Percentiles rank a stretch among this genome's conserved stretches.
Evolutionary conservation across 1,139 yeast genomes (phyloP).

Genomic region (Pichia sp.): DNA sequence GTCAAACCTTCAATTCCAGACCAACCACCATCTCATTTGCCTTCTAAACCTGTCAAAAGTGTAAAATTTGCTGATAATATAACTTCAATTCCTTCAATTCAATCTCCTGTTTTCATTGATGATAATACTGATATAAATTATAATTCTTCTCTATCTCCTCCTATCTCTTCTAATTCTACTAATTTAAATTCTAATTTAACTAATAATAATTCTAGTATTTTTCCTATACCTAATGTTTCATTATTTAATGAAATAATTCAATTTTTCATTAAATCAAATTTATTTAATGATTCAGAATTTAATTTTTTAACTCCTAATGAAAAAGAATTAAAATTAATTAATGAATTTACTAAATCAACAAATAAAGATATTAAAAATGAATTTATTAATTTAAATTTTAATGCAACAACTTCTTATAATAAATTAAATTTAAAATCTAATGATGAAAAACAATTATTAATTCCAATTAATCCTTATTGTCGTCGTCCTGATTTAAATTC

Average conservation of each 20-base stretch:
- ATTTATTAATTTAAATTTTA: slow-evolving; percentile 25
- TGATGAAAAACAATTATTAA: slow-evolving; percentile 34
- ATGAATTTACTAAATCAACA: slow-evolving; percentile 24
- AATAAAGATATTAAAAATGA: slow-evolving; percentile 17
- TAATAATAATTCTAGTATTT: background rate
- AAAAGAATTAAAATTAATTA: slow-evolving; percentile 27
- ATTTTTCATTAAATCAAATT: slow-evolving; percentile 24
- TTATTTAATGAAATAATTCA: slow-evolving; percentile 29
- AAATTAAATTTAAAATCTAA: slow-evolving; percentile 25
- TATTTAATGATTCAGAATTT: slow-evolving; percentile 35
- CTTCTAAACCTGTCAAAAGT: slow-evolving; percentile 6
- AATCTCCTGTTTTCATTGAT: slow-evolving; percentile 1
- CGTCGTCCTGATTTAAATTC: slow-evolving; percentile 53
- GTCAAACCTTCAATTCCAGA: background rate
- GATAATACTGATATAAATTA: slow-evolving; percentile 13
- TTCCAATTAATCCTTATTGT: slow-evolving; percentile 46
- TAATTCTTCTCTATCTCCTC: slow-evolving; percentile 5
- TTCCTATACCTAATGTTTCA: slow-evolving; percentile 22
- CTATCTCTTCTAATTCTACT: background rate
- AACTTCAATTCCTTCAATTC: background rate
- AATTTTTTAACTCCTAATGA: slow-evolving; percentile 33
- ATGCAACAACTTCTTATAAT: slow-evolving; percentile 32
- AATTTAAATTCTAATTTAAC: background rate
- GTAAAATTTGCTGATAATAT: slow-evolving; percentile 14
- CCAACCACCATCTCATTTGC: background rate